Evolutionary conservation across 2,329 filamentous ascomycete species (phyloP).

Genomic region (Coniochaeta sp.): DNA sequence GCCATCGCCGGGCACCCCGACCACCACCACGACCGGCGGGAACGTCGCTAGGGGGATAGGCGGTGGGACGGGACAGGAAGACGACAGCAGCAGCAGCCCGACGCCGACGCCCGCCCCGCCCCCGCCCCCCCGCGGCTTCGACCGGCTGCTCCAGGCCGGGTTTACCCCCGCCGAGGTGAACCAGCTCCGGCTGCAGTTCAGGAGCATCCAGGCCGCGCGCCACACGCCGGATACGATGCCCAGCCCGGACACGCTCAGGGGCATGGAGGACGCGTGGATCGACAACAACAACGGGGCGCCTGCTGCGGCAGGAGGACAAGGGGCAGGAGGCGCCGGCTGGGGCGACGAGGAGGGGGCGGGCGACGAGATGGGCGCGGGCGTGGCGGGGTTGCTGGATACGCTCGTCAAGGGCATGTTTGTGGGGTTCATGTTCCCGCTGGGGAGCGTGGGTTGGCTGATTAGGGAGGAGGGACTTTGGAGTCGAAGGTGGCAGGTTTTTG

Average conservation of each 20-base stretch:
- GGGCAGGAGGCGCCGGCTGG: constrained; percentile 25
- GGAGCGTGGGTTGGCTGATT: constrained; percentile 76
- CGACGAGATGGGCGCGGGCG: constrained; percentile 36
- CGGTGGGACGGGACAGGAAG: not conserved
- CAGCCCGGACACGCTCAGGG: constrained; percentile 63
- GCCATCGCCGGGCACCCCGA: constrained; percentile 10
- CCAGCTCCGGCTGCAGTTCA: constrained; percentile 79
- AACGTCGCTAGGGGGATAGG: not conserved
- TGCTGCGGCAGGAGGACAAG: constrained; percentile 24
- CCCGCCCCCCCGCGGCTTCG: constrained; percentile 70
- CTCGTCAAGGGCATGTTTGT: constrained; percentile 83
- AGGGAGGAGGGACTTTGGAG: constrained; percentile 85
- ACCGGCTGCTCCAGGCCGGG: constrained; percentile 72
- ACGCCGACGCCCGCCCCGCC: constrained; percentile 37
- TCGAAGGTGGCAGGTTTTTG: constrained; percentile 75
- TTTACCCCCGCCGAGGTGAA: constrained; percentile 81
- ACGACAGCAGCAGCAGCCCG: too few species aligned
- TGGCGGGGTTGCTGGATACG: constrained; percentile 64
- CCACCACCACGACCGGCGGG: too few species aligned
- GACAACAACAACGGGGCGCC: constrained; percentile 49
- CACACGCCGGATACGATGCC: constrained; percentile 89
- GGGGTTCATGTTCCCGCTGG: constrained; percentile 92
- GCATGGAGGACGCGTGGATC: constrained; percentile 86
- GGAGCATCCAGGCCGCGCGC: constrained; percentile 71
- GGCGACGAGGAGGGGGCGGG: constrained; percentile 22